Percentiles rank a stretch among this genome's conserved stretches.
Evolutionary conservation across 2,329 filamentous ascomycete species (phyloP).

Genomic region (Aureobasidium vineae): DNA sequence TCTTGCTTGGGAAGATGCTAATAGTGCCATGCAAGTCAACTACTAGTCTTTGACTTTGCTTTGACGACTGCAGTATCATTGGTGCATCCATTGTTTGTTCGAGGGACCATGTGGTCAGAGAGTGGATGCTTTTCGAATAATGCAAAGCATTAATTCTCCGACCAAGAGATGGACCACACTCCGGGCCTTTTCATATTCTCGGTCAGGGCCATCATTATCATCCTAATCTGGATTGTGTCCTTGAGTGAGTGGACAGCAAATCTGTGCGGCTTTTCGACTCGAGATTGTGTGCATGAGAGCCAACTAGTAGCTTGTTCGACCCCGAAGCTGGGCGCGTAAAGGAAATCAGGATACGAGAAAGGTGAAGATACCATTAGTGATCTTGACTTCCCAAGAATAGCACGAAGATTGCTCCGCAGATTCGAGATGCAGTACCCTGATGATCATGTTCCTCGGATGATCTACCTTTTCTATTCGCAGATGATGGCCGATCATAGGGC

Average conservation of each 20-base stretch:
- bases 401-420: background rate
- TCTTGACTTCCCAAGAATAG: background rate
- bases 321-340: background rate
- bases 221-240: background rate
- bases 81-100: background rate
- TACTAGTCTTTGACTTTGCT: background rate
- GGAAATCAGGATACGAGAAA: background rate
- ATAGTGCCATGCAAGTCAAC: constrained; percentile 1
- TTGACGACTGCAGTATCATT: background rate
- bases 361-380: background rate
- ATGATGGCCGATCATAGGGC: background rate
- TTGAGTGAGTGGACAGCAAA: background rate
- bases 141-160: constrained; percentile 22
- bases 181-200: background rate
- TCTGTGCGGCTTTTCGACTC: background rate
- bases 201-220: background rate
- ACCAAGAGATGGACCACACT: background rate
- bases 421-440: background rate
- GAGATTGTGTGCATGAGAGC: background rate
- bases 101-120: background rate
- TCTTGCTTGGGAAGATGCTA: background rate
- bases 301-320: background rate
- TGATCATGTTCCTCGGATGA: background rate
- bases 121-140: constrained; percentile 5
- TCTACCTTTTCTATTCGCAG: background rate